phyloP scores from a whole-genome alignment of 1,284 basidiomycete species.

The Rhodotorula sp. region DNA sequence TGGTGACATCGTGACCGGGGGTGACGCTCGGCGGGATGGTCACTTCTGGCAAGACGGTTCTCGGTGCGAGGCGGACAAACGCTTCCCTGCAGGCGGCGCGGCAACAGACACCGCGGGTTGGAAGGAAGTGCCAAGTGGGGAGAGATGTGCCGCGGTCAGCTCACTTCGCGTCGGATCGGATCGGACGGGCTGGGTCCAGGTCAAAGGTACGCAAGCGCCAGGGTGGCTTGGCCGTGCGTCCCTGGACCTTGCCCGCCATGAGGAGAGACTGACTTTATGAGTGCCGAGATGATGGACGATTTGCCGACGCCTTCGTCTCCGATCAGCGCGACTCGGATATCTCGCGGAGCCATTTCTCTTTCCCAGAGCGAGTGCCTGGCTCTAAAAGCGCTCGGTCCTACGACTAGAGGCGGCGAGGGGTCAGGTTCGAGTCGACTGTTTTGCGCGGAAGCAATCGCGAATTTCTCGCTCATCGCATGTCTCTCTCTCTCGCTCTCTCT shows the following conservation, averaged over 20 bases:
- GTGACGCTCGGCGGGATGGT: constrained; percentile 94
- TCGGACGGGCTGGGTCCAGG: neutral
- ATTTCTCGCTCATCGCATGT: neutral
- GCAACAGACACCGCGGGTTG: constrained; percentile 44
- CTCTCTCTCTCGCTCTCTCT: neutral
- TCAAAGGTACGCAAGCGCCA: neutral
- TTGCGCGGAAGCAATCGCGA: neutral
- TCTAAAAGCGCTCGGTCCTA: too few species aligned
- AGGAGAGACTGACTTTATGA: constrained; percentile 54
- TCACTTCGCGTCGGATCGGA: neutral
- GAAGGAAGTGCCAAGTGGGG: neutral
- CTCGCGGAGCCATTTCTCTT: constrained; percentile 50
- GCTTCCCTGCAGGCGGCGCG: constrained; percentile 29
- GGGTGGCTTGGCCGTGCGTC: neutral
- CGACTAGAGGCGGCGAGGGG: too few species aligned
- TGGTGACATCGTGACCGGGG: constrained; percentile 84
- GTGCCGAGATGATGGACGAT: constrained; percentile 88
- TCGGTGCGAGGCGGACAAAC: constrained; percentile 52
- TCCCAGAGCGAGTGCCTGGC: too few species aligned
- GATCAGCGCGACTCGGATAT: constrained; percentile 88
- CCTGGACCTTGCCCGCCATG: neutral
- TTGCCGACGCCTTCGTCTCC: constrained; percentile 95
- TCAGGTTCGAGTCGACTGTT: too few species aligned
- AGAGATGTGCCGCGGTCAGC: neutral
- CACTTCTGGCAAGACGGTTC: constrained; percentile 89